These are phyloP conservation scores for Leccinum truebloodii DNA, from an alignment of 768 basidiomycete species.

Conservation along the genomic window DNA sequence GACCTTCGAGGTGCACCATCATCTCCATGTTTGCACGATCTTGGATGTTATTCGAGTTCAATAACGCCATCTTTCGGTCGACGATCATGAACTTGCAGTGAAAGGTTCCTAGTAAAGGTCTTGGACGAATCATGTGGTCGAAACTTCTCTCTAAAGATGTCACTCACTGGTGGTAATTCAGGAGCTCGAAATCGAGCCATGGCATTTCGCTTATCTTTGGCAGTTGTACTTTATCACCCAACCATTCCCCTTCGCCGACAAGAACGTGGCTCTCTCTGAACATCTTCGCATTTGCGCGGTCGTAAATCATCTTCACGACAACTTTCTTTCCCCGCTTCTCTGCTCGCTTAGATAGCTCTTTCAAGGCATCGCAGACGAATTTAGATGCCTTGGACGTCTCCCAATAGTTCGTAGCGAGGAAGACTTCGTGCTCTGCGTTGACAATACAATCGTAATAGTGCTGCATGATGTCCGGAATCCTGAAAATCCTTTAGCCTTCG, in stretches of 20 bases:
- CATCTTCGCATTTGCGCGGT: conserved; percentile 63
- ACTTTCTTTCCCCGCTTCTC: conserved; percentile 47
- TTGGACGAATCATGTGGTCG: conserved; percentile 10
- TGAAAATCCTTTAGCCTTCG: conserved; percentile 23
- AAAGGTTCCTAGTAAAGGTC: conserved; percentile 63
- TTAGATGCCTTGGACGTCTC: conserved; percentile 52
- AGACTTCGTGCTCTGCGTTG: conserved; percentile 60
- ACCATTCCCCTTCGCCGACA: conserved; percentile 48
- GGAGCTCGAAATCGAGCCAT: conserved; percentile 58
- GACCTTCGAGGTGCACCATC: conserved; percentile 72
- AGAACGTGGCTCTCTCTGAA: conserved; percentile 42
- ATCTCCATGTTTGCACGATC: conserved; percentile 55
- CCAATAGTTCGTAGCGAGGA: conserved; percentile 69
- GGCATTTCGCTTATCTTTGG: conserved; percentile 58
- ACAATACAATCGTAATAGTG: conserved; percentile 67
- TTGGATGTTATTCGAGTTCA: conserved; percentile 72
- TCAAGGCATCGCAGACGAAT: conserved; percentile 51
- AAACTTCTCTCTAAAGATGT: neutral
- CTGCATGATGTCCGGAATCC: conserved; percentile 72
- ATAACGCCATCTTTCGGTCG: conserved; percentile 63
- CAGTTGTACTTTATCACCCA: conserved; percentile 45
- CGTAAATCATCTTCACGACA: conserved; percentile 70
- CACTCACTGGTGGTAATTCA: conserved; percentile 50
- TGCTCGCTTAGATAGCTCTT: conserved; percentile 50
- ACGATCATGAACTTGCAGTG: conserved; percentile 72